Evolutionary conservation across 192 early-diverging fungal genomes (phyloP), one percentile per base, ranked within the genome.

Genomic region (Coemansia sp.): DNA sequence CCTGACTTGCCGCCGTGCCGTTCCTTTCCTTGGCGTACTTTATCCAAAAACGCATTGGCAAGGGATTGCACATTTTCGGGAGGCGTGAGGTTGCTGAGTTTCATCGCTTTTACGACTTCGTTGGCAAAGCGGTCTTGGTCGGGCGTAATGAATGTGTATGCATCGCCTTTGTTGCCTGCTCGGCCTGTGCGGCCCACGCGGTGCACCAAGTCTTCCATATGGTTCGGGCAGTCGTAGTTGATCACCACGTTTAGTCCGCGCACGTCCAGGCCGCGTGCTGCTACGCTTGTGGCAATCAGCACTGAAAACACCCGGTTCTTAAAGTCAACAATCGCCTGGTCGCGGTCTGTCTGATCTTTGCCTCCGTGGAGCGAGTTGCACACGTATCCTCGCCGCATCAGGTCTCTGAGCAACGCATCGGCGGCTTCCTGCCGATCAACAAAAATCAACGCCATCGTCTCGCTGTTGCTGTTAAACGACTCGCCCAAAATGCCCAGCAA

Each of bases 121-220:
- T 86, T 92, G 19, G 96, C 93, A 69, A 93, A 99, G 24, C 89
- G 83, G 51, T 96, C 96, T 68, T 99, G 96, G 37, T 95, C 92
- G 5, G 92, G 92, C 1, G 92, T 92, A 59, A 99, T 90, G 69
- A 98, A 99, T 0, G 97, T 97, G 65, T 92, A 96, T 0, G 97
- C 95, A 5, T 91, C 92, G 48, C 97, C 97, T 69, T 93, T 98
- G 75, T 97, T 94, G 53, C 97, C 97, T 0, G 97, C 97, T 49
- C 97, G 91, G 35, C 97, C 97, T 0, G 97, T 99, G 39, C 97
- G 86, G 5, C 97, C 97, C 15, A 97, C 94, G 47, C 97, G 94
- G 76, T 99, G 97, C 2, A 99, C 94, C 76, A 98, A 94, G 57
- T 99, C 97, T 64, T 99, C 97, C 87, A 95, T 92, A 58, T 99